Evolutionary conservation across 495 filamentous ascomycete genomes (phyloP), one percentile per base, ranked within the genome.

Genomic region (Aspergillus bridgeri): DNA sequence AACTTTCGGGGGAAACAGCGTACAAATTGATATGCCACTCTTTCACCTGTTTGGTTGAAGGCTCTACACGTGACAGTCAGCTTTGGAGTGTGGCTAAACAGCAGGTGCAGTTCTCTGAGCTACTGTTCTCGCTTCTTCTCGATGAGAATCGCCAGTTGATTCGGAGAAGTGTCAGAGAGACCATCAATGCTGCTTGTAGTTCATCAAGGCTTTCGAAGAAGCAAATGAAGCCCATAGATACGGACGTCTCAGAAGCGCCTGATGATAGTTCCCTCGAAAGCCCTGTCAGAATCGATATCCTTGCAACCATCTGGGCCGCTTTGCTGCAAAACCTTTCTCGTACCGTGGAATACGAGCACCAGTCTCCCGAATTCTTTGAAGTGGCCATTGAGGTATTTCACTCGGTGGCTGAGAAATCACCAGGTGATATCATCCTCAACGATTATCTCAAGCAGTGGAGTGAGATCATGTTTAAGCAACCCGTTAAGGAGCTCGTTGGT

Each of bases 41-140:
- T 24, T 86, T 91, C 51, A 80, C 83, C 15, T 75, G 84, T 13
- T 72, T 92, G 3, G 70, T 91, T 0, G 84, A 90, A 65, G 83
- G 78, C 17, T 89, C 86, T 44, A 69, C 85, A 13, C 77, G 83
- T 47, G 87, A 82, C 52, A 58, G 69, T 11, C 54, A 62, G 0
- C 80, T 91, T 59, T 90, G 89, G 87, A 56, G 65, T 3, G 72
- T 75, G 5, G 82, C 91, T 58, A 80, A 78, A 21, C 64, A 71
- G 11, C 66, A 72, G 21, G 54, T 60, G 9, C 66, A 80, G 27
- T 77, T 85, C 47, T 68, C 73, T 25, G 53, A 62, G 17, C 62
- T 86, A 21, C 57, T 77, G 3, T 62, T 63, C 24, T 64, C 62
- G 6, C 54, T 79, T 20, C 67, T 79, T 21, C 53, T 79, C 22